Base-by-base conservation (phyloP, 306 rosid genomes). In the Malus sieversii region DNA sequence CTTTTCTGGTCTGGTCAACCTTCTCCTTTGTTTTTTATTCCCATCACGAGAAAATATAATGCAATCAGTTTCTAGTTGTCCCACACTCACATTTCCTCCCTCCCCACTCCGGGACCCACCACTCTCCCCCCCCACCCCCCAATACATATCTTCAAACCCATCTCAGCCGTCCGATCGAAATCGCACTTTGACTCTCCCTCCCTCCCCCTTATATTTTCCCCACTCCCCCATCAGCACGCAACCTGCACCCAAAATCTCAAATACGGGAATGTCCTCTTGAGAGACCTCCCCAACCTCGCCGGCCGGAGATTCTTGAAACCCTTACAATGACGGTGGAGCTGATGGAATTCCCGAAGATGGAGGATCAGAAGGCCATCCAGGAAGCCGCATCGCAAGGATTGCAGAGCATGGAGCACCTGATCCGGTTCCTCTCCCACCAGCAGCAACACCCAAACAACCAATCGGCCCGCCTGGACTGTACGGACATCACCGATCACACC, bases 361-460 rank as follows among this genome's bases (percentile, higher is more conserved):
- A 93, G 4, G 88, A 90, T n/a, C 97, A 86, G 78, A 91, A 66
- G 58, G 97, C 90, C 9, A 88, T 93, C 30, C 83, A 93, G 52
- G 97, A 93, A 33, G 98, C 97, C 1, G 96, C 98, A 0, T 78
- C 89, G 0, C 96, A 93, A 23, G 97, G 98, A 15, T 66, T 91
- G 51, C 77, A 89, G 82, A 87, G 93, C 55, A 89, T 93, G 92
- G 96, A 91, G 78, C 86, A 91, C 46, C 86, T 93, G 77, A 66
- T 88, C 46, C 85, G 79, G 16, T 71, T 85, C 64, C 85, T 93
- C 42, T 88, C 96, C 5, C 87, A 87, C 42, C 84, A 84, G 51
- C 67, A 81, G 23, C 77, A 66, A 2, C 18, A 48, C 7, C 32
- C 25, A 5, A 51, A 51, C 55, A 30, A 19, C 29, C 79, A 52